Percentiles rank a stretch among this genome's conserved stretches.
Conservation (phyloP, 768 basidiomycete genomes). For the Suillus lakei region DNA sequence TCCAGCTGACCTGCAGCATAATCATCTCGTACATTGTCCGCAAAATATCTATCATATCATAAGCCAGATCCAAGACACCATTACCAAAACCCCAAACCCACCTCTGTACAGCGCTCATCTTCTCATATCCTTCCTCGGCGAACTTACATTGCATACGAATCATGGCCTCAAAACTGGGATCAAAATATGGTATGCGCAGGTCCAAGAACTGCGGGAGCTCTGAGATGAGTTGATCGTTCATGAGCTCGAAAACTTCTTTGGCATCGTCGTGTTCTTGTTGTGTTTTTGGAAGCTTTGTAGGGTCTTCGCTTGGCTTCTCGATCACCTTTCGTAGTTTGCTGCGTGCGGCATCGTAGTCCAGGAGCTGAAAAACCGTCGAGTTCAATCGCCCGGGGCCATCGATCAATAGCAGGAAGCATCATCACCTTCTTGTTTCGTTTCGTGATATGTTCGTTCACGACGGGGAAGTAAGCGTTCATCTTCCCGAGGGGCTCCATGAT, state of each 20-base stretch:
- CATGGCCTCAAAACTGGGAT: constrained; percentile 99
- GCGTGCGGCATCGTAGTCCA: constrained; percentile 94
- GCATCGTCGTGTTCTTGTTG: constrained; percentile 97
- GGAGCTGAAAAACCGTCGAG: constrained; percentile 55
- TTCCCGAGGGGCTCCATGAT: constrained; percentile 95
- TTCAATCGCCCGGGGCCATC: not conserved
- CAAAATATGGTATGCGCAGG: constrained; percentile 96
- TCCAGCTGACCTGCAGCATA: constrained; percentile 97
- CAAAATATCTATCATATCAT: constrained; percentile 69
- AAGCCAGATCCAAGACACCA: not conserved
- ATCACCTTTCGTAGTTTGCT: constrained; percentile 87
- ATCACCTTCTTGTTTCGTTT: constrained; percentile 96
- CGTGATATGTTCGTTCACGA: constrained; percentile 90
- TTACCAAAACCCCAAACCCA: constrained; percentile 31
- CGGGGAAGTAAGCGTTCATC: constrained; percentile 94
- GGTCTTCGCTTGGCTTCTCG: constrained; percentile 93
- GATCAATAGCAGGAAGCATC: constrained; percentile 6
- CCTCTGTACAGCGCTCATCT: constrained; percentile 92
- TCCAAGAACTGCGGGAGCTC: constrained; percentile 94
- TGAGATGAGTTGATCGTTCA: constrained; percentile 89
- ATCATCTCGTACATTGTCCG: constrained; percentile 90
- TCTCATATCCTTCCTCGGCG: constrained; percentile 98
- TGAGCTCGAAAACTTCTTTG: constrained; percentile 90
- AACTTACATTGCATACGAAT: constrained; percentile 97
- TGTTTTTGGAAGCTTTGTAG: constrained; percentile 87